These are phyloP conservation scores for Pestalotiopsis sp. DNA, from an alignment of 2,329 filamentous ascomycete species.

Conservation along the genomic window DNA sequence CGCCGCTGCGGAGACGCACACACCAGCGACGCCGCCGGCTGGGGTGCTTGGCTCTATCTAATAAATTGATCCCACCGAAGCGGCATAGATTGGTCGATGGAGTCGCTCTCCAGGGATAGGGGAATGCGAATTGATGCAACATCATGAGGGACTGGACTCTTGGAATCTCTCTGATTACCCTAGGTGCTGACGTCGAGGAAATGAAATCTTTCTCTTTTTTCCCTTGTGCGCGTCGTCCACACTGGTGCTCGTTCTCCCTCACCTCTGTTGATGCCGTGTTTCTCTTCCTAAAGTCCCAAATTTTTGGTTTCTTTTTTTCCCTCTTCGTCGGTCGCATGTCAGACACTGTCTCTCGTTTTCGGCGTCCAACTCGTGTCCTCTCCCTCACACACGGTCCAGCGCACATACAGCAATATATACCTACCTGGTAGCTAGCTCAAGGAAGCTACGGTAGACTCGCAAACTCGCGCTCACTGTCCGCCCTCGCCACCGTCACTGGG, in stretches of 20 bases:
- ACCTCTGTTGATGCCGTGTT: constrained; percentile 1
- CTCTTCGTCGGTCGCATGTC: neutral
- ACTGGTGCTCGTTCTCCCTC: neutral
- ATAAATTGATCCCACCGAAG: constrained; percentile 12
- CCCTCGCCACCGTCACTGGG: neutral
- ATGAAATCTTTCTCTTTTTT: neutral
- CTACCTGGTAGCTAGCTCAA: neutral
- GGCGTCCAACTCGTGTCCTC: neutral
- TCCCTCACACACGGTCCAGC: neutral
- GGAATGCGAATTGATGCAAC: constrained; percentile 9
- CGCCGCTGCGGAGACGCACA: constrained; percentile 4
- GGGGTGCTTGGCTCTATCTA: constrained; percentile 4
- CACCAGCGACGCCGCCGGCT: neutral
- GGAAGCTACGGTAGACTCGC: neutral
- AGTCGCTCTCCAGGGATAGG: neutral
- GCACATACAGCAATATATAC: neutral
- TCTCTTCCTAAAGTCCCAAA: neutral
- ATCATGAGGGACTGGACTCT: constrained; percentile 2
- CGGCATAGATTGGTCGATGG: constrained; percentile 10
- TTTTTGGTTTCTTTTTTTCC: neutral
- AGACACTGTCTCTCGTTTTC: constrained; percentile 9
- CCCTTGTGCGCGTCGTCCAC: neutral
- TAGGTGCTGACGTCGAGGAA: neutral
- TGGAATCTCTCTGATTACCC: neutral
- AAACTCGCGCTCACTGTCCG: neutral